Evolutionary conservation across 2,329 filamentous ascomycete genomes (phyloP), one percentile per base, ranked within the genome.

Genomic region (Venturia asperata): DNA sequence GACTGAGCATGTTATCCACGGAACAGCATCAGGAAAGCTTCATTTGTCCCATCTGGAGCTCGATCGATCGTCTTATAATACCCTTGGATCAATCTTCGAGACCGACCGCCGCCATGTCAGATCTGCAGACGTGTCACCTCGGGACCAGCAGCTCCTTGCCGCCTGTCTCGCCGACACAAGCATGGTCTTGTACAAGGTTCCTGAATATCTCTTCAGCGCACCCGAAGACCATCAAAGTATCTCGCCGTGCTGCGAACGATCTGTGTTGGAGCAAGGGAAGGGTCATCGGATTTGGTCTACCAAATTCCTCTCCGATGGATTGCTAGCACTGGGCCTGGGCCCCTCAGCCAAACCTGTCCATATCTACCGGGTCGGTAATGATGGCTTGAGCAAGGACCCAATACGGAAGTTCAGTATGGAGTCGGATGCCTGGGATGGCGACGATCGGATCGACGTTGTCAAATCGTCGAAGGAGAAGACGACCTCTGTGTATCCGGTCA

Each of bases 11-110:
- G 69, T 86, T 37, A 77, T 87, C 4, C 78, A 83, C 60, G 83
- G 83, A 6, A 83, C 83, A 56, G 80, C 83, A 24, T 82, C 81
- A 69, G 83, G 83, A 13, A 78, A 82, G 60, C 73, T 86, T 55
- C 73, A 76, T 27, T 66, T 76, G 72, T 67, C 79, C 68, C 52
- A 73, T 41, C 24, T 75, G 45, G 63, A 64, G 70, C 68, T 37
- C 69, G 70, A n/a, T 69, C 70, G 34, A 71, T 64, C 42, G 67
- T 67, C 64, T 47, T 61, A 55, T 19, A 65, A 62, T 30, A 62
- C 55, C n/a, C 39, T 65, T 17, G 55, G 55, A 15, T 49, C 37
- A 10, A 24, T 62, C 2, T 65, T 61, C 41, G 64, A 65, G 17
- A 65, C 64, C 5, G 13, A 41, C 15, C 37, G 64, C 19, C 34